Base-by-base conservation (phyloP, 2,329 filamentous ascomycete genomes). In the Venturia aucupariae region DNA sequence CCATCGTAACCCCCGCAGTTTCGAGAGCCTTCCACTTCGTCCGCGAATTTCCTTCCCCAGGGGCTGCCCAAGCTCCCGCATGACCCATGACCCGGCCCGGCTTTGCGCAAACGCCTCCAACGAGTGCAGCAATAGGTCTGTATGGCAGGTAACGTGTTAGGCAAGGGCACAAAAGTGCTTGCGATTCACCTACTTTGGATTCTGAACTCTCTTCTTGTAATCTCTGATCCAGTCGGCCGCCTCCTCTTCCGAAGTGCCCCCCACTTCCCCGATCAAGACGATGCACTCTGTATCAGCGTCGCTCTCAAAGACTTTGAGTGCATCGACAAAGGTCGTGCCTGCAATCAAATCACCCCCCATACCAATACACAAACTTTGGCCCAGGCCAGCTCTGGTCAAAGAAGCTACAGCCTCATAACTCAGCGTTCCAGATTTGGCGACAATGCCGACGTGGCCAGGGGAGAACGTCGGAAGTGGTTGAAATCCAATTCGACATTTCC, bases 331-430 rank as follows among this genome's bases (percentile, higher is more conserved):
- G 64, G 87, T 87, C 1, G 89, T 93, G 0, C 90, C 90, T 0
- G 86, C 84, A 64, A 91, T 77, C 42, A 89, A 81, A 71, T 92
- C 90, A 2, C 90, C 90, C 2, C 90, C 90, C 79, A 92, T 87
- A 19, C 88, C 89, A 55, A 92, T 86, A 51, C 88, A 89, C 7
- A 92, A 76, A 70, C 87, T 90, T 73, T 93, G 90, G 0, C 90
- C 90, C 0, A 92, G 77, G 0, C 89, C 89, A n/a, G 84, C 86
- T 66, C 86, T 80, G 7, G 87, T 90, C 30, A 90, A 86, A 1
- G 88, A 86, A 0, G 87, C 89, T 0, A 92, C 89, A 1, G 89
- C 85, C 73, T 93, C 90, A 70, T 92, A 93, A 67, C 88, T 90
- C 48, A 93, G 76, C 0, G 90, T 93, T 0, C 89, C 90, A 0